Conservation (phyloP, 495 filamentous ascomycete species). For the Daldinia bambusicola region DNA sequence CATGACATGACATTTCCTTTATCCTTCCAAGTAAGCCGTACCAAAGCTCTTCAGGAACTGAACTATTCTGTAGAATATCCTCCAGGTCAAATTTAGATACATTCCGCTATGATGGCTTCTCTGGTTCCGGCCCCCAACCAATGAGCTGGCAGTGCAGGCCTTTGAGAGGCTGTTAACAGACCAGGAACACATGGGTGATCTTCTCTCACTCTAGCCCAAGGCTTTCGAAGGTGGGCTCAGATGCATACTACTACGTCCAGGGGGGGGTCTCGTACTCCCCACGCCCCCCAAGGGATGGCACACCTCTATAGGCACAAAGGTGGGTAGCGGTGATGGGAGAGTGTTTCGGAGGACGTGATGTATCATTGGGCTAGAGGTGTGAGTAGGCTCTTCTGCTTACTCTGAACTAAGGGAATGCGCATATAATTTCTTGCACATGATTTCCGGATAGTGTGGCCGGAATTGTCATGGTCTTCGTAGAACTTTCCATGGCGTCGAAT, state of each 20-base stretch:
- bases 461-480: constrained; percentile 36
- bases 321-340: constrained; percentile 38
- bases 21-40: constrained; percentile 7
- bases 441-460: constrained; percentile 43
- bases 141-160: constrained; percentile 41
- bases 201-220: constrained; percentile 34
- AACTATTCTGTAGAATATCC: constrained; percentile 37
- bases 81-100: constrained; percentile 42
- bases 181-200: constrained; percentile 43
- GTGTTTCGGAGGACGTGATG: constrained; percentile 31
- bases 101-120: constrained; percentile 37
- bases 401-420: constrained; percentile 46
- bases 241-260: constrained; percentile 38
- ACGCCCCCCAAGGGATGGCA: constrained; percentile 30
- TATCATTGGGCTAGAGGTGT: constrained; percentile 46
- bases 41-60: constrained; percentile 31
- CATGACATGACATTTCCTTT: neutral
- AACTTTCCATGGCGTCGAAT: constrained; percentile 32
- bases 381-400: constrained; percentile 41
- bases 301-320: constrained; percentile 33
- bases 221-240: constrained; percentile 27
- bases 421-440: constrained; percentile 51
- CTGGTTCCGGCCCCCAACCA: constrained; percentile 46
- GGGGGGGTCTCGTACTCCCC: constrained; percentile 38
- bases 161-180: constrained; percentile 46